A percentile compares a stretch with the other conserved stretches of the same genome.
Conservation (phyloP, 352 stramenopile species). For the Phytophthora sp. region DNA sequence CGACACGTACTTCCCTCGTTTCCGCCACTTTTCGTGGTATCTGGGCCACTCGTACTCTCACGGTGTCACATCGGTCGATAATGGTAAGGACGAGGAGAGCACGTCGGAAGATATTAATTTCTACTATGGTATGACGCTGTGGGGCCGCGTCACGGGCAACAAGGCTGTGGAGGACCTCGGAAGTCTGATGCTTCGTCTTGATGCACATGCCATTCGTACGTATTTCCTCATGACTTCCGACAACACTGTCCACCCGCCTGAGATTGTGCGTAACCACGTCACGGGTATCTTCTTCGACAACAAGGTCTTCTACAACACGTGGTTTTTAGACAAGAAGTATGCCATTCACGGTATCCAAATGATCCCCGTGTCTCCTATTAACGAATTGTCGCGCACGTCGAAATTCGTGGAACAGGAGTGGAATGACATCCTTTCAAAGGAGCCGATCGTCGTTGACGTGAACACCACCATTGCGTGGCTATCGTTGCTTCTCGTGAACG, state of each 20-base stretch:
- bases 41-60: conserved; percentile 79
- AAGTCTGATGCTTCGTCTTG: conserved; percentile 76
- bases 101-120: conserved; percentile 86
- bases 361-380: conserved; percentile 76
- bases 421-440: conserved; percentile 73
- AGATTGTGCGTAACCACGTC: conserved; percentile 75
- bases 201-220: conserved; percentile 63
- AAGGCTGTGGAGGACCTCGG: conserved; percentile 68
- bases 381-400: conserved; percentile 63
- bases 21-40: conserved; percentile 82
- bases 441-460: conserved; percentile 47
- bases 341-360: conserved; percentile 86
- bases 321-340: conserved; percentile 70
- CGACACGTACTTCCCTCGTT: conserved; percentile 65
- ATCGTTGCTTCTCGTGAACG: conserved; percentile 77
- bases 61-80: conserved; percentile 57
- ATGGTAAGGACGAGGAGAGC: conserved; percentile 81
- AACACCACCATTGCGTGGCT: conserved; percentile 61
- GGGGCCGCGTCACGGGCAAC: conserved; percentile 61
- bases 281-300: conserved; percentile 83
- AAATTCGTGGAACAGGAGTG: conserved; percentile 78
- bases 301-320: conserved; percentile 76
- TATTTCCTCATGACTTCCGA: conserved; percentile 72
- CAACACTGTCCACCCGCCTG: conserved; percentile 68
- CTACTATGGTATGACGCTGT: conserved; percentile 82